A percentile compares a stretch with the other conserved stretches of the same genome.
Evolutionary conservation across 495 filamentous ascomycete species (phyloP).

Genomic region (Lichenothelia convexa): DNA sequence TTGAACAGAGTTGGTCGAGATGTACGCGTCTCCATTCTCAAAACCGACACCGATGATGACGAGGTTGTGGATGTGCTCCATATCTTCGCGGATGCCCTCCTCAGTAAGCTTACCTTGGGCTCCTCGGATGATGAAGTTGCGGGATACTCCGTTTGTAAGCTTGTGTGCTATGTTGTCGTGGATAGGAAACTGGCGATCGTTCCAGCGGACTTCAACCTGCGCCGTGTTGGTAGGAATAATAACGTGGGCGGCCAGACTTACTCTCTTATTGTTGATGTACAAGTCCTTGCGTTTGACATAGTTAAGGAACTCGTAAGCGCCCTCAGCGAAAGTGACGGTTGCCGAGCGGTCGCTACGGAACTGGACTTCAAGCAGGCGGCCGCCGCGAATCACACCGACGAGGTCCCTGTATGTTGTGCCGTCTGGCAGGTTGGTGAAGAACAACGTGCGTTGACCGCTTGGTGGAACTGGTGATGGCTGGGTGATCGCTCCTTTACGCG

Average conservation of each 20-base stretch:
- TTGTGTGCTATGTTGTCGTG: slow-evolving; percentile 46
- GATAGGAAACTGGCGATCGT: slow-evolving; percentile 53
- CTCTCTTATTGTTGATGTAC: slow-evolving; percentile 50
- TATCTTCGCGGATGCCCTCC: slow-evolving; percentile 44
- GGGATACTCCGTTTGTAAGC: slow-evolving; percentile 52
- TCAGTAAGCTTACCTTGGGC: slow-evolving; percentile 41
- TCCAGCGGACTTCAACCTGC: slow-evolving; percentile 54
- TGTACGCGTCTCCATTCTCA: slow-evolving; percentile 35
- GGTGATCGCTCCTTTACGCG: too few relatives aligned
- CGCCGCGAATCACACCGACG: slow-evolving; percentile 45
- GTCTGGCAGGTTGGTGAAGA: slow-evolving; percentile 45
- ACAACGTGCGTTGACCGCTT: too few relatives aligned
- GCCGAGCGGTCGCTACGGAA: slow-evolving; percentile 44
- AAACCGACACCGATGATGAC: slow-evolving; percentile 49
- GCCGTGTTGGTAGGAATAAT: neutral
- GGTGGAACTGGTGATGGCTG: too few relatives aligned
- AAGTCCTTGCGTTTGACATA: slow-evolving; percentile 48
- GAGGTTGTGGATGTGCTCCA: slow-evolving; percentile 71
- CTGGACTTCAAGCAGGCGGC: slow-evolving; percentile 50
- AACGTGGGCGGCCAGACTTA: slow-evolving; percentile 22
- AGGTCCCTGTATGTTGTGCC: slow-evolving; percentile 47
- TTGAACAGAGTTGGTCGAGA: slow-evolving; percentile 63
- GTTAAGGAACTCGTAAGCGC: slow-evolving; percentile 40
- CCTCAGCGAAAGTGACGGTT: slow-evolving; percentile 52
- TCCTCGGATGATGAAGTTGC: slow-evolving; percentile 51